phyloP scores from a whole-genome alignment of 1,139 yeast species.

The Meyerozyma smithsonii region DNA sequence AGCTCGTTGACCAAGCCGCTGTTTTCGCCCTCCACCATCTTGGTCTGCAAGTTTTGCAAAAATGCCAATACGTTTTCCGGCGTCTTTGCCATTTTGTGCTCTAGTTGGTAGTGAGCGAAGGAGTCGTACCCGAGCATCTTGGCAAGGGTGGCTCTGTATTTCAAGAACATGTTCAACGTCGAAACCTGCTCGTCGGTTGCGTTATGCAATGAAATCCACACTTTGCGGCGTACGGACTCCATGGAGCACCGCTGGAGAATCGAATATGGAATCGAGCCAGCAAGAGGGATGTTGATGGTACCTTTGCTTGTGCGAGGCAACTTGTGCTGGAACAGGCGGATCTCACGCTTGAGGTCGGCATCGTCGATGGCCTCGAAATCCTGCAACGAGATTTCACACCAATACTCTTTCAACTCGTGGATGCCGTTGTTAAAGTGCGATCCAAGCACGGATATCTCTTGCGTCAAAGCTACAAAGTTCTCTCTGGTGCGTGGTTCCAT shows the following conservation, averaged over 20 bases:
- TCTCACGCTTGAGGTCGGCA: constrained; percentile 18
- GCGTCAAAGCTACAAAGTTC: constrained; percentile 74
- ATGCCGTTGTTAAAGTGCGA: constrained; percentile 68
- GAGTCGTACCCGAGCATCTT: constrained; percentile 66
- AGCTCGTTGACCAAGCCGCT: constrained; percentile 61
- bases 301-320: not conserved
- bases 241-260: constrained; percentile 58
- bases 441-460: constrained; percentile 76
- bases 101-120: constrained; percentile 76
- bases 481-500: constrained; percentile 66
- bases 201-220: constrained; percentile 74
- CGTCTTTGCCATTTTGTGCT: constrained; percentile 83
- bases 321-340: constrained; percentile 12
- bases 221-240: constrained; percentile 53
- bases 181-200: constrained; percentile 55
- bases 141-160: constrained; percentile 69
- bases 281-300: constrained; percentile 51
- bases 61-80: constrained; percentile 76
- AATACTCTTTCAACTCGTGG: constrained; percentile 36
- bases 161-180: constrained; percentile 54
- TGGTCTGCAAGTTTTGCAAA: constrained; percentile 50
- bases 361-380: constrained; percentile 30
- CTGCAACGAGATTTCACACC: constrained; percentile 30
- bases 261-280: constrained; percentile 64
- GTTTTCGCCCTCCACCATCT: constrained; percentile 26